Conservation (phyloP, 78 protist species). For the Paratrimastix pyriformis region DNA sequence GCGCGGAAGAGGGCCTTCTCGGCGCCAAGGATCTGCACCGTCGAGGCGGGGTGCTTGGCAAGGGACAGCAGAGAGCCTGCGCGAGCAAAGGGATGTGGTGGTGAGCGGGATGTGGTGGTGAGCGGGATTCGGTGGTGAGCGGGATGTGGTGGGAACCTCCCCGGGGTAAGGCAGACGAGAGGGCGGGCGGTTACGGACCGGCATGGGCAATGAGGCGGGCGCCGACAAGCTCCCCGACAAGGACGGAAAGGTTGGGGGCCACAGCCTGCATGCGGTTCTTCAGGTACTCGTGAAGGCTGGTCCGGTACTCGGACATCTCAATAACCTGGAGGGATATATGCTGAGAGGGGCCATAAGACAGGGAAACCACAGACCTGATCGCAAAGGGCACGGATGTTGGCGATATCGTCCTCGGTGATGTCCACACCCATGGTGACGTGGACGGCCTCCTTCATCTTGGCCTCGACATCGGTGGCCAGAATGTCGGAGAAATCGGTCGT, state of each 20-base stretch:
- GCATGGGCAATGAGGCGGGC: conserved; percentile 82
- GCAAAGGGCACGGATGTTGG: not conserved
- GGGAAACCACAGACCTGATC: conserved; percentile 18
- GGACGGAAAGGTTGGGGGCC: conserved; percentile 70
- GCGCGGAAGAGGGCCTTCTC: conserved; percentile 43
- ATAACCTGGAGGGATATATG: conserved; percentile 46
- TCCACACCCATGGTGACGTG: conserved; percentile 20
- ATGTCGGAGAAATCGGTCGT: conserved; percentile 2
- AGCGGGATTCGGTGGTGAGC: not conserved
- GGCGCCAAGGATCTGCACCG: conserved; percentile 43
- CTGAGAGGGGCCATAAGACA: not conserved
- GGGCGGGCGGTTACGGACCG: conserved; percentile 94
- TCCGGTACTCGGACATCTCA: conserved; percentile 66
- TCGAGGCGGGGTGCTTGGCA: conserved; percentile 36
- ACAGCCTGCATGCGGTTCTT: conserved; percentile 78
- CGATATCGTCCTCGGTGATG: conserved; percentile 22
- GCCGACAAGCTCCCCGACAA: conserved; percentile 91
- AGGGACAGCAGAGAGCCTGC: conserved; percentile 29
- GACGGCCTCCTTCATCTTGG: conserved; percentile 2
- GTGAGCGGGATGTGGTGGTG: not conserved
- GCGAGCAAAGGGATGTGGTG: not conserved
- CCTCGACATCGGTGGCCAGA: not conserved
- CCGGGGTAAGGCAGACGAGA: conserved; percentile 64
- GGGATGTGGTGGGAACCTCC: not conserved
- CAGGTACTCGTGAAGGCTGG: conserved; percentile 79